A percentile compares a stretch with the other conserved stretches of the same genome.
phyloP scores from a whole-genome alignment of 495 filamentous ascomycete genomes.

The Aspergillus cristatus region DNA sequence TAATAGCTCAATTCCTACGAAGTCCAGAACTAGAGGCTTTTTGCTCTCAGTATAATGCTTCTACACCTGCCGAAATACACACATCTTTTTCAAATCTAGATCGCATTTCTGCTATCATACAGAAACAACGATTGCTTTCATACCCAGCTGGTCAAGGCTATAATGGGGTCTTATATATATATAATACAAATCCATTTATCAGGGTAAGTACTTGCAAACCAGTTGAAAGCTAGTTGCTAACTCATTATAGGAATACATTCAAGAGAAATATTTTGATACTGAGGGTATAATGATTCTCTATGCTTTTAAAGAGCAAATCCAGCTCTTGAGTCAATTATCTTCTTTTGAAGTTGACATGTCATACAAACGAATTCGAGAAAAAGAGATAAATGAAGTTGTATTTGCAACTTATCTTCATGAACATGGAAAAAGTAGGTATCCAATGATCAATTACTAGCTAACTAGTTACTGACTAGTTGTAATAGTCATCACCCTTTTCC shows the following conservation, averaged over 20 bases:
- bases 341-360: conserved; percentile 8
- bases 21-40: conserved; percentile 6
- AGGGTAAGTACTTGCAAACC: conserved; percentile 1
- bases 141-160: conserved; percentile 4
- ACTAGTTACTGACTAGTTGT: background rate
- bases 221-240: background rate
- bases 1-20: conserved; percentile 5
- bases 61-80: conserved; percentile 6
- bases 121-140: conserved; percentile 3
- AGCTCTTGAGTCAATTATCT: background rate
- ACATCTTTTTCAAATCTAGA: conserved; percentile 4
- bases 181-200: conserved; percentile 1
- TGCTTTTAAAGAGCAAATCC: conserved; percentile 5
- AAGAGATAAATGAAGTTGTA: conserved; percentile 4
- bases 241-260: conserved; percentile 6
- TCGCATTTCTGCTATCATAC: conserved; percentile 4
- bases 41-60: conserved; percentile 3
- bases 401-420: conserved; percentile 3
- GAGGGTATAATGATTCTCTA: conserved; percentile 3
- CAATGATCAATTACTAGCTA: background rate
- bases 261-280: conserved; percentile 5
- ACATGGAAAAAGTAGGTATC: conserved; percentile 5
- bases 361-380: conserved; percentile 3
- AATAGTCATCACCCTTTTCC: conserved; percentile 3
- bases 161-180: conserved; percentile 3